phyloP scores from a whole-genome alignment of 2,329 filamentous ascomycete species.

The Exophiala calicioides region DNA sequence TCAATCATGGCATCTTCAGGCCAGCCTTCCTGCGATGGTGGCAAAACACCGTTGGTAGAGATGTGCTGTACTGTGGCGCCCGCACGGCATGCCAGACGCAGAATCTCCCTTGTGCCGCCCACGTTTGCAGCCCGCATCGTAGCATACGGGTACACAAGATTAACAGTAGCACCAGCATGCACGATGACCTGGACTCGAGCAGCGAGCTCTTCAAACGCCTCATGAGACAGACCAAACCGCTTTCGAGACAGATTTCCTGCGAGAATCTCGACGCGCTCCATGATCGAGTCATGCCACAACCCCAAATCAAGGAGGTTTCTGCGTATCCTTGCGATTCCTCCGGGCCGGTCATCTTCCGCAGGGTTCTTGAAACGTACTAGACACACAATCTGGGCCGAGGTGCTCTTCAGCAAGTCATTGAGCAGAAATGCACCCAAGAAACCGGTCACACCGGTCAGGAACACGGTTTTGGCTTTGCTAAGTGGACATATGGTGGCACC shows the following conservation, averaged over 20 bases:
- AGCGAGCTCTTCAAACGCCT: constrained; percentile 66
- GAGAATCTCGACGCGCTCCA: constrained; percentile 75
- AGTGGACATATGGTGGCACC: constrained; percentile 59
- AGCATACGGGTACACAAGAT: constrained; percentile 76
- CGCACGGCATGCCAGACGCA: constrained; percentile 67
- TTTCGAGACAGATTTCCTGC: constrained; percentile 71
- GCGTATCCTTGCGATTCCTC: constrained; percentile 70
- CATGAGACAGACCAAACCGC: constrained; percentile 66
- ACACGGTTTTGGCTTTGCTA: constrained; percentile 66
- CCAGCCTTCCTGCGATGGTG: constrained; percentile 70
- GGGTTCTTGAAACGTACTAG: constrained; percentile 73
- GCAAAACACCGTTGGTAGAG: constrained; percentile 78
- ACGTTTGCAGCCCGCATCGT: constrained; percentile 74
- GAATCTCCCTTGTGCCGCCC: constrained; percentile 72
- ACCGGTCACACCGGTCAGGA: constrained; percentile 74
- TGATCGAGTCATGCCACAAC: constrained; percentile 73
- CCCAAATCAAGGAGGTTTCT: constrained; percentile 76
- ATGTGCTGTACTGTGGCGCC: constrained; percentile 76
- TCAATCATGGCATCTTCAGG: constrained; percentile 67
- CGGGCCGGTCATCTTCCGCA: constrained; percentile 62
- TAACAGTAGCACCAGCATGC: constrained; percentile 76
- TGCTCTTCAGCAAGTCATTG: constrained; percentile 66
- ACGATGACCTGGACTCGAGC: constrained; percentile 70
- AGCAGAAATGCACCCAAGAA: constrained; percentile 76
- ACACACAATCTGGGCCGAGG: constrained; percentile 69